Evolutionary conservation across 2,329 filamentous ascomycete genomes (phyloP), one percentile per base, ranked within the genome.

Genomic region (Fusarium pilosicola): DNA sequence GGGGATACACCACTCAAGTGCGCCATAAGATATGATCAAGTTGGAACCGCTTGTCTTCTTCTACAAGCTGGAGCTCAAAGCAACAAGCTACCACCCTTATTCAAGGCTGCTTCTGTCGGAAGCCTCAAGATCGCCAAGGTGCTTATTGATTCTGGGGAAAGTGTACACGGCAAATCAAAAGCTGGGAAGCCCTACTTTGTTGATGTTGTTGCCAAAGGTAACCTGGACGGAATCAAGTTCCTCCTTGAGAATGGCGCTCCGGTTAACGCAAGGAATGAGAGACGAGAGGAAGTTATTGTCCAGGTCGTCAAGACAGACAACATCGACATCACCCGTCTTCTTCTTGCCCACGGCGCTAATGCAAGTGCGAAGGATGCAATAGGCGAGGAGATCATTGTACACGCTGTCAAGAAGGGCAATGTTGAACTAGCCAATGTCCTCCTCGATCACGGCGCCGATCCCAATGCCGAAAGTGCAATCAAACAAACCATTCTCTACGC

Each of bases 1-100:
- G 65, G 65, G 5, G 44, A 68, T 20, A 68, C 65, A 8, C 46
- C 65, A 2, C n/a, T 68, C 2, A 54, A 48, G 11, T 68, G 65
- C 1, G 55, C 65, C 3, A 68, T 68, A 2, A 20, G 17, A 22
- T 24, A 22, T 0, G 65, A 68, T 8, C 63, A 68, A 38, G 55
- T 38, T 3, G 36, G 30, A 5, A 41, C 65, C 2, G 32, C 41
- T 24, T 3, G 30, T 4, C 18, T 62, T 7, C 63, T 68, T 9
- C 13, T 68, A 14, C 59, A 58, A 1, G 65, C 42, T 7, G 65
- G 63, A 10, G 65, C 55, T 7, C 41, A 58, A 7, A 14, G 34
- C 7, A 41, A 42, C 9, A 68, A 48, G 14, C 18, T 68, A 0
- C 63, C 63, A 2, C 46, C 54, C 7, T 9, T 68, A 2, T 68